Base-by-base conservation (phyloP, 768 basidiomycete genomes). In the Lactifluus pinguis region DNA sequence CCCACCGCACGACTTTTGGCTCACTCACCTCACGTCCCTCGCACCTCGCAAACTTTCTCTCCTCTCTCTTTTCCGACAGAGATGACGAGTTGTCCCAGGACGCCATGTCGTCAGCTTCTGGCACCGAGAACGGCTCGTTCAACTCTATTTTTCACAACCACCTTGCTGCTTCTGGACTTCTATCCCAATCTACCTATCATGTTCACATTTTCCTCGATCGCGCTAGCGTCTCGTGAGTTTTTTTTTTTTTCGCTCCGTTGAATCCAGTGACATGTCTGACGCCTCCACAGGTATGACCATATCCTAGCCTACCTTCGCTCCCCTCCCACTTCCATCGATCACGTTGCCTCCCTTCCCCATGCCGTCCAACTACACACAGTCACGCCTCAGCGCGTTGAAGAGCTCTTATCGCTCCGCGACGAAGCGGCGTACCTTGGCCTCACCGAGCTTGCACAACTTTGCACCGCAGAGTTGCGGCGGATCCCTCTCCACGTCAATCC, bases 131-230 rank as follows among this genome's bases (percentile, higher is more conserved):
- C 53, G 67, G 68, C 50, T 68, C 74, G 13, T 76, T 86, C 68
- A 77, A 76, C 17, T 69, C 79, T 0, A 75, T 79, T 61, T 85
- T 88, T 68, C 80, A 77, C 44, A 78, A 81, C 32, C 87, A 89
- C 65, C 80, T 88, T 8, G 72, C 80, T 14, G 80, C 84, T 7
- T 81, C 83, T 57, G 85, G 83, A 6, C 72, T 82, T 42, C 68
- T 85, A 4, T 77, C 76, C 29, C 69, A 77, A 2, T 76, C 80
- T 6, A 25, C 61, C 11, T 73, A 74, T 41, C 76, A 72, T 48
- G 71, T 91, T 39, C 86, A 90, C 63, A 67, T 92, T 14, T 93
- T 93, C 73, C 75, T 93, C 25, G 90, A 93, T 69, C 78, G 90
- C 29, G 80, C 90, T 0, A 90, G 89, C 66, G 76, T 83, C 34